Base-by-base conservation (phyloP, 1,284 basidiomycete species). In the Microbotryomycetes sp. region DNA sequence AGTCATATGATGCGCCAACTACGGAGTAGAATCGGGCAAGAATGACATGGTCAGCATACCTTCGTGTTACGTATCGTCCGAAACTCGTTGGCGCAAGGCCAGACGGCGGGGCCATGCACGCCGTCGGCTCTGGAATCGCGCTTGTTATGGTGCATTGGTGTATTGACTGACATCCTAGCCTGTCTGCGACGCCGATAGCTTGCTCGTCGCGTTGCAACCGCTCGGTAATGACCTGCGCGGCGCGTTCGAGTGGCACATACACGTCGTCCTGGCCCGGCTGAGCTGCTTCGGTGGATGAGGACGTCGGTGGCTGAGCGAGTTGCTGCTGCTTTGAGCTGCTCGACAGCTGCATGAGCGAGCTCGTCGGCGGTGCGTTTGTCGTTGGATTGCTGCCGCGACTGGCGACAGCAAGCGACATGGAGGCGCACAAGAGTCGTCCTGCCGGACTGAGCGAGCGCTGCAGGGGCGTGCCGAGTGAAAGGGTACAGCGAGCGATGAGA, bases 1-100 rank as follows among this genome's bases (percentile, higher is more conserved):
- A 92, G 57, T 69, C 65, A 47, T 60, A 61, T 1, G 70, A 70
- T n/a, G 67, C 61, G 47, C 60, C 64, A 46, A 56, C 70, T 66
- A 49, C 18, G 13, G 28, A 26, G 26, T 16, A 35, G 31, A 16
- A 11, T 41, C 16, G 28, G 15, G 23, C n/a, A 27, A 27, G 21
- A 23, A 18, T 16, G 46, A 27, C 35, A 52, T 21, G 15, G 53
- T 26, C 1, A 29, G 26, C 4, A 18, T 2, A 13, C 18, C 13
- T 5, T 4, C 3, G 18, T 29, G 5, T 45, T 5, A 23, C 28
- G 13, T 16, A 26, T 9, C 24, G 16, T 5, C 48, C 4, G 1
- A 2, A 16, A 6, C 18, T 5, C 3, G 48, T 2, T 50, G 4
- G 48, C 48, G 16, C 5, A 18, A 27, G 24, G 13, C 23, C 5